A percentile compares a stretch with the other conserved stretches of the same genome.
Conservation (phyloP, 228 moss, liverwort and hornwort genomes). For the Sphagnum fallax region DNA sequence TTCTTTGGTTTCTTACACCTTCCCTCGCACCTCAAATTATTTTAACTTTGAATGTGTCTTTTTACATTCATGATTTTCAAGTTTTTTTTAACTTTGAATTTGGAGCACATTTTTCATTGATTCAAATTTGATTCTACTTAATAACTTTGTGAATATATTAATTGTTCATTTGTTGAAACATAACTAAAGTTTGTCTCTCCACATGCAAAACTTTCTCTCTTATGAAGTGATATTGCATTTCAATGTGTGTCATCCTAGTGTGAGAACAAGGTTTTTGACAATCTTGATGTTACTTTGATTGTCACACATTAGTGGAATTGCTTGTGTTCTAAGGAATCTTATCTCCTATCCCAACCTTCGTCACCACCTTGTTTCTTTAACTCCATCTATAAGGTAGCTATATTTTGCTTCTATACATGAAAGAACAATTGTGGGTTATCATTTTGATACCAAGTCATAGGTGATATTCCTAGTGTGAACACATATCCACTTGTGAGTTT, state of each 20-base stretch:
- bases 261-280: constrained; percentile 5
- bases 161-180: neutral
- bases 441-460: constrained; percentile 5
- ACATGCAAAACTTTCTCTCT: neutral
- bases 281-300: constrained; percentile 4
- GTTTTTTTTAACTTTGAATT: neutral
- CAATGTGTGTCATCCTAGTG: constrained; percentile 1
- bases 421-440: constrained; percentile 1
- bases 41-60: no score
- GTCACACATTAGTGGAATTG: constrained; percentile 1
- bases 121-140: neutral
- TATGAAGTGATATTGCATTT: constrained; percentile 5
- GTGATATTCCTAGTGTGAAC: neutral
- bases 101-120: neutral
- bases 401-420: constrained; percentile 8
- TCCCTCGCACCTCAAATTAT: no score
- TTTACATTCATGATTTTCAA: neutral
- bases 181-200: neutral
- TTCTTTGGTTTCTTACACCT: no score
- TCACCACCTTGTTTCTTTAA: neutral
- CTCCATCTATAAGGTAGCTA: neutral
- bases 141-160: constrained; percentile 1
- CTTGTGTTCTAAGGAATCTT: neutral
- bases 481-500: neutral
- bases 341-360: neutral